Evolutionary conservation across 768 basidiomycete species (phyloP), one percentile per base, ranked within the genome.

Genomic region (Suillus paluster): DNA sequence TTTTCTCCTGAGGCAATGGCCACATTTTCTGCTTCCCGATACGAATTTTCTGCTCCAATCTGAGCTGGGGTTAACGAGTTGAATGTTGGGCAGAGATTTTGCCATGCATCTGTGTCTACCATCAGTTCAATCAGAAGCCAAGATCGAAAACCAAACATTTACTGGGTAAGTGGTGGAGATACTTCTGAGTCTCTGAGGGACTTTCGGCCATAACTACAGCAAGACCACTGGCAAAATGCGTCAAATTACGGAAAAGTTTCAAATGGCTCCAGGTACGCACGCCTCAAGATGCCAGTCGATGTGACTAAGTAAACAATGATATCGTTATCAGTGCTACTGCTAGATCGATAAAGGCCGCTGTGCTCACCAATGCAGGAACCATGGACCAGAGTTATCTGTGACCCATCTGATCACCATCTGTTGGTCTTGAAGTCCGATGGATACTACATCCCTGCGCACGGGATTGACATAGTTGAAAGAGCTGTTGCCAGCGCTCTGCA

Each of bases 361-460:
- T n/a, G 30, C 63, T 58, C 36, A 65, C 66, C 73, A 69, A 56
- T 71, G 68, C 45, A 70, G 62, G 61, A 72, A 73, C 81, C 85
- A 86, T 25, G 83, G 83, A 17, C 86, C 87, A 21, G 86, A 78
- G 73, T 89, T 90, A 71, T 90, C 85, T 1, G 88, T 84, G 23
- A 71, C 68, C 75, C 86, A 89, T 39, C 86, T 80, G 55, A 90
- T 79, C 14, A 82, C 83, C 27, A 83, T 80, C 34, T 78, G 76
- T 64, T 80, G 79, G 15, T 61, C 64, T 1, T 64, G 41, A 30
- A 38, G 36, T 19, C 78, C 77, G 30, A 69, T 70, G 41, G 68
- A 74, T 27, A 79, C 78, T 5, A 79, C 78, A 58, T 80, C 80
- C 8, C 80, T 73, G 41, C 68, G 68, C 33, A 76, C 52, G 63